Conservation (phyloP, 768 basidiomycete genomes). For the Vararia minispora region DNA sequence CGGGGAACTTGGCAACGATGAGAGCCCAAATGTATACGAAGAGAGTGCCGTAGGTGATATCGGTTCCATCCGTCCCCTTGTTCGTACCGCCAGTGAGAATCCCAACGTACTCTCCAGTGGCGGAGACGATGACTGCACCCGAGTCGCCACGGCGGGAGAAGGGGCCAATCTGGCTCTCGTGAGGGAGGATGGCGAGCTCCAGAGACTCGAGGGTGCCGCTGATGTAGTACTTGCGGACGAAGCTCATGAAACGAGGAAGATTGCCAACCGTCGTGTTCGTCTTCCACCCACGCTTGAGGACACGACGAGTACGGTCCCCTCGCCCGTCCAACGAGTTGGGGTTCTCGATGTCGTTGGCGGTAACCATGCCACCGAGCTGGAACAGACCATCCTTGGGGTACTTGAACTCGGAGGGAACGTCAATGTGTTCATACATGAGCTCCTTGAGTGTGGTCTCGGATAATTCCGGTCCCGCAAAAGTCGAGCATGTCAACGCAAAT, state of each 20-base stretch:
- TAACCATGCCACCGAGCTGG: conserved; percentile 13
- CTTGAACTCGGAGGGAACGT: conserved; percentile 16
- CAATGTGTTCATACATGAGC: too few species aligned
- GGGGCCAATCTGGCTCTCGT: conserved; percentile 12
- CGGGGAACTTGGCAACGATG: too few species aligned
- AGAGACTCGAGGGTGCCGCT: conserved; percentile 12
- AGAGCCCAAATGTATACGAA: conserved; percentile 14
- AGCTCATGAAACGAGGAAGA: conserved; percentile 11
- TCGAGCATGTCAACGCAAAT: too few species aligned
- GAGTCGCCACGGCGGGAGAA: conserved; percentile 17
- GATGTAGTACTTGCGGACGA: conserved; percentile 10
- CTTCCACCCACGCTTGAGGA: conserved; percentile 14
- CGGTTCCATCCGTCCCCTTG: conserved; percentile 10
- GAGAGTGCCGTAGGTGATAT: conserved; percentile 16
- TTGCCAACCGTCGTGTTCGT: conserved; percentile 16
- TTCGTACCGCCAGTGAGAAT: conserved; percentile 14
- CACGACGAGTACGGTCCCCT: conserved; percentile 14
- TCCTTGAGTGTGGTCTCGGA: too few species aligned
- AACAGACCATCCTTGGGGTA: conserved; percentile 16
- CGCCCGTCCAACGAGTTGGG: conserved; percentile 10
- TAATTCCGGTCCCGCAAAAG: too few species aligned
- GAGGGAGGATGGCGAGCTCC: conserved; percentile 11
- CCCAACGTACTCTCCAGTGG: conserved; percentile 11
- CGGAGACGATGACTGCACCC: conserved; percentile 13
- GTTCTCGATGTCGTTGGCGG: conserved; percentile 11